These are phyloP conservation scores for Candida maesae DNA, from an alignment of 805 yeast genomes.

Conservation along the genomic window DNA sequence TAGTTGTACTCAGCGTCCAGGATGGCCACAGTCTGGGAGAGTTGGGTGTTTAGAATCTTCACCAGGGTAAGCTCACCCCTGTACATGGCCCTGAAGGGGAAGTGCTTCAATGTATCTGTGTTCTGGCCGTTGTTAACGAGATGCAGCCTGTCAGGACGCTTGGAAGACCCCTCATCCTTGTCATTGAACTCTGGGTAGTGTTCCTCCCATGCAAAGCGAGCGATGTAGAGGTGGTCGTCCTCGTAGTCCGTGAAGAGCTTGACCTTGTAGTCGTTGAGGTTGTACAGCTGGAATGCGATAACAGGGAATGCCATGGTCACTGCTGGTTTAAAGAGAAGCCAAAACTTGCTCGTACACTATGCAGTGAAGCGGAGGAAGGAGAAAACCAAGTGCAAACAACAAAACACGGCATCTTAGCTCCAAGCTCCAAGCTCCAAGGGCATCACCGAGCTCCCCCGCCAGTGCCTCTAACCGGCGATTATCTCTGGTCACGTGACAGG, in stretches of 20 bases:
- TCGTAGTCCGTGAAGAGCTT: slow-evolving; percentile 20
- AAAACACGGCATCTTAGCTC: too few species aligned
- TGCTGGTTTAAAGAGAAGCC: too few species aligned
- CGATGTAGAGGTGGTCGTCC: slow-evolving; percentile 21
- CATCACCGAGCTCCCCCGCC: too few species aligned
- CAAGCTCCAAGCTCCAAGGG: too few species aligned
- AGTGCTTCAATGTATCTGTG: slow-evolving; percentile 13
- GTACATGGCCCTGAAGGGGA: slow-evolving; percentile 24
- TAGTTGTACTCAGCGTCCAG: slow-evolving; percentile 25
- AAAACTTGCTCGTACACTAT: too few species aligned
- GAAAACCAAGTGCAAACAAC: too few species aligned
- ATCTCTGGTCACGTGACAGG: too few species aligned
- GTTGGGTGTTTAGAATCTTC: slow-evolving; percentile 9
- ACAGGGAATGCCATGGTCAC: slow-evolving; percentile 12
- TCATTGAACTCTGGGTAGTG: slow-evolving; percentile 15
- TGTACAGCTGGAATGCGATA: slow-evolving; percentile 22
- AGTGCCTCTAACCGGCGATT: too few species aligned
- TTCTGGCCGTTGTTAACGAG: slow-evolving; percentile 7
- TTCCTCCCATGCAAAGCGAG: slow-evolving; percentile 20
- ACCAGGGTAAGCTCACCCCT: slow-evolving; percentile 16
- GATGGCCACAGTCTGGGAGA: slow-evolving; percentile 14
- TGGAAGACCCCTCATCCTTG: slow-evolving; percentile 24
- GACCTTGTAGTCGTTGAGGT: slow-evolving; percentile 25
- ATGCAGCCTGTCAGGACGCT: slow-evolving; percentile 18
- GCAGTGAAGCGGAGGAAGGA: too few species aligned